Base-by-base conservation (phyloP, 768 basidiomycete species). In the Cubamyces lactineus region DNA sequence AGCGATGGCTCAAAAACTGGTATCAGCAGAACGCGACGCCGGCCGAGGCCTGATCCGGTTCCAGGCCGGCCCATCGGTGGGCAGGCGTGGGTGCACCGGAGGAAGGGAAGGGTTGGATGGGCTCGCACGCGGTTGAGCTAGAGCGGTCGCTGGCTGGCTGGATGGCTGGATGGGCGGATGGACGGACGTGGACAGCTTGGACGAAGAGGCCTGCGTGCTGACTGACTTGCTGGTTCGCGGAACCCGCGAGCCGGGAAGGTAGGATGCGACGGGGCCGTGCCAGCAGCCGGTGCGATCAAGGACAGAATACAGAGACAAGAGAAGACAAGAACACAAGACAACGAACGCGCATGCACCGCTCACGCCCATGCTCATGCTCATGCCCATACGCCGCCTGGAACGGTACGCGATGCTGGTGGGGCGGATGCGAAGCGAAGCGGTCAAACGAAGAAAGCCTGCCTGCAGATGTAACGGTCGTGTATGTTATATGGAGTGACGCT, bases 1-100 rank as follows among this genome's bases (percentile, higher is more conserved):
- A 89, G 71, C 74, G 71, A 46, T 91, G 86, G 83, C 74, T 97
- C 69, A 82, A 79, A 74, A 73, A 82, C 16, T 80, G 79, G 70
- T 84, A 80, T 72, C 67, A 72, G 62, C 78, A 81, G 54, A 52
- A 69, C 50, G 67, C 38, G 41, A 41, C 19, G 0, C 61, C 59
- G 15, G 61, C 30, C 42, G 63, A 67, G 51, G 57, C 21, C 57
- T 63, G 62, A 60, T 34, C 55, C 26, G 26, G 41, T 24, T 28
- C 42, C 26, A 28, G 53, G 34, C 34, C 11, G 34, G 34, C 34
- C 34, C 34, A 34, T 34, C 34, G 28, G 42, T 45, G 23, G 43
- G 13, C 53, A 15, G 39, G 40, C 45, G 45, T 23, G n/a, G 12
- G 23, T 23, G 45, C 21, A 11, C 45, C 45, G 19, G 45, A 21